Conservation (phyloP, 192 early-diverging fungal species). For the Fimicolochytrium jonesii region DNA sequence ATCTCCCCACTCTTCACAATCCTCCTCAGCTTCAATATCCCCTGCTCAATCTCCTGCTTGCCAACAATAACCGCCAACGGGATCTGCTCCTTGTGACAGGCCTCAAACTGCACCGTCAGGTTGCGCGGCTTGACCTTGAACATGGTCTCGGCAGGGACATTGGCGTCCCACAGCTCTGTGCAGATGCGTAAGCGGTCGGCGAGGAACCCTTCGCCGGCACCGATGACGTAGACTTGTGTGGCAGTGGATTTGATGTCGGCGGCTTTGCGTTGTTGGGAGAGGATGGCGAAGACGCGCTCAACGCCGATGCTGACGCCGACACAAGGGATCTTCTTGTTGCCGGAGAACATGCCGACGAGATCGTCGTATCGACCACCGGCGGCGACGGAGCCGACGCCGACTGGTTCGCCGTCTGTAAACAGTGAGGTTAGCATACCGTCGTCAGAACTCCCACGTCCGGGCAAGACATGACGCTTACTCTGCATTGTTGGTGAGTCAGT, state of each 20-base stretch:
- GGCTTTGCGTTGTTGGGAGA: slow-evolving; percentile 13
- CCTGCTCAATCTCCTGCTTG: slow-evolving; percentile 69
- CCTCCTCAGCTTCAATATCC: slow-evolving; percentile 78
- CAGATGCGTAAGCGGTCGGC: slow-evolving; percentile 85
- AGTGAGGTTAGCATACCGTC: too few species aligned
- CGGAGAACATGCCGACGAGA: slow-evolving; percentile 92
- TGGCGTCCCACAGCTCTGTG: slow-evolving; percentile 87
- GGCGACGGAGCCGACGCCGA: slow-evolving; percentile 92
- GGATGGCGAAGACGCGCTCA: slow-evolving; percentile 89
- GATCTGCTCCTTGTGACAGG: slow-evolving; percentile 80
- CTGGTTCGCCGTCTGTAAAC: slow-evolving; percentile 67
- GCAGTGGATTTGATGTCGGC: slow-evolving; percentile 55
- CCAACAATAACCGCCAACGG: slow-evolving; percentile 90
- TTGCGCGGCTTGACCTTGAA: slow-evolving; percentile 86
- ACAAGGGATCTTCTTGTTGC: slow-evolving; percentile 80
- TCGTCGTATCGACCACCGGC: slow-evolving; percentile 97
- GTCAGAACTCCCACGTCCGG: too few species aligned
- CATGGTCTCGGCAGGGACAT: slow-evolving; percentile 83
- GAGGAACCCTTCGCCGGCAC: slow-evolving; percentile 72
- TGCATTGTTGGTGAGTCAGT: slow-evolving; percentile 16
- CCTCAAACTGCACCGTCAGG: slow-evolving; percentile 71
- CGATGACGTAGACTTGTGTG: slow-evolving; percentile 85
- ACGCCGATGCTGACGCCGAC: slow-evolving; percentile 95
- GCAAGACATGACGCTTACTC: slow-evolving; percentile 9
- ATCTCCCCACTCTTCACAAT: slow-evolving; percentile 1